Evolutionary conservation across 1,284 basidiomycete species (phyloP), one percentile per base, ranked within the genome.

Genomic region (Neonothopanus nambi): DNA sequence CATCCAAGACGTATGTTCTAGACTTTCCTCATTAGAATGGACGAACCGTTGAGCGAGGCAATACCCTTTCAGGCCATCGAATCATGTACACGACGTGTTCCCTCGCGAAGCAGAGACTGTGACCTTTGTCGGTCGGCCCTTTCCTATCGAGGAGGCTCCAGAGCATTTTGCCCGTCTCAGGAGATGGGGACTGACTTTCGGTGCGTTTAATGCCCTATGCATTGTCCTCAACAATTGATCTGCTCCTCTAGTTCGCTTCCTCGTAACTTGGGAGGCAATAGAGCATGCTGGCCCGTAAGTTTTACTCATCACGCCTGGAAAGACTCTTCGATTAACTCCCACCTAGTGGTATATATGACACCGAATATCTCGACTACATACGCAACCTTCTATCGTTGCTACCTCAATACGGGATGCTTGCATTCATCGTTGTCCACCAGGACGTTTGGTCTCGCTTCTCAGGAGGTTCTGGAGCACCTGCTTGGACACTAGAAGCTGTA

Each of bases 391-490:
- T 99, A 5, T 78, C 80, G 0, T 68, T 94, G n/a, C 79, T 98
- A 54, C 85, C 90, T 0, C 68, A 87, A 55, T 93, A 91, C 57
- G 93, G 93, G 1, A 68, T 99, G 23, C 79, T 82, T 2, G 90
- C 89, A 3, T 94, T 96, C 63, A 80, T 99, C 13, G 84, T 82
- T 1, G 66, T 94, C 51, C 93, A 95, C 64, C 93, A 95, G 71
- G 93, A 95, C 64, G 94, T 98, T 23, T 99, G 95, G 93, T 97
- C 93, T 1, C 85, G 95, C 5, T 94, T 95, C 63, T 87, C 84
- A 7, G 97, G 96, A 15, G 97, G 96, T 2, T 93, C 91, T 1
- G 93, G 93, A 3, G 93, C 93, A 2, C 93, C 93, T 1, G 91
- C 91, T 1, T 98, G 95, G 95, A 95, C 93, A 2, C 72, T 96